Evolutionary conservation across 352 stramenopile genomes (phyloP).

Genomic region (Phytopythium aichiense): DNA sequence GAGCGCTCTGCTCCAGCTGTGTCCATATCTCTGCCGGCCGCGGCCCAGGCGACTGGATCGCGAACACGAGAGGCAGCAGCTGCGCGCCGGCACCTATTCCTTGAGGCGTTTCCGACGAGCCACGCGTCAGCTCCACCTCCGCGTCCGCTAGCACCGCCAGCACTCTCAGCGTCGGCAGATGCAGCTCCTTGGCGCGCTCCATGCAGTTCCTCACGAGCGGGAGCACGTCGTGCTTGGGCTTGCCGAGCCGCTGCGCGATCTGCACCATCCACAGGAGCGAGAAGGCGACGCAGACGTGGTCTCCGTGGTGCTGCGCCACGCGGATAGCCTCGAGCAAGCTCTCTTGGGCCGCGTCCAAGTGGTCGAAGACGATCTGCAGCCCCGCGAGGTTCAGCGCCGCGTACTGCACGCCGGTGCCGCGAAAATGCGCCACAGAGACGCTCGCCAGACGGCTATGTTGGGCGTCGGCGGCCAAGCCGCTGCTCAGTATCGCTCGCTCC

Average conservation of each 20-base stretch:
- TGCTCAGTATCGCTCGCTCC: neutral
- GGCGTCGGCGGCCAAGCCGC: neutral
- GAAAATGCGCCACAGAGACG: constrained; percentile 25
- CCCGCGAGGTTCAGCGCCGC: constrained; percentile 87
- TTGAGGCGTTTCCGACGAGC: neutral
- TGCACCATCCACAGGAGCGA: constrained; percentile 86
- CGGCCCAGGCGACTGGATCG: constrained; percentile 22
- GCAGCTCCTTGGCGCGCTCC: constrained; percentile 54
- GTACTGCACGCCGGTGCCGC: constrained; percentile 84
- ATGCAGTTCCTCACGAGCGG: constrained; percentile 48
- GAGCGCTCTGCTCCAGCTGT: constrained; percentile 20
- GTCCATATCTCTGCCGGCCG: constrained; percentile 44
- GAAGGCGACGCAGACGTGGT: constrained; percentile 91
- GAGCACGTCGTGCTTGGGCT: constrained; percentile 43
- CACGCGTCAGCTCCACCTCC: constrained; percentile 44
- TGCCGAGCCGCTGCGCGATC: constrained; percentile 58
- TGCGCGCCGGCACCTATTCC: constrained; percentile 1
- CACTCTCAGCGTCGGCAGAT: constrained; percentile 45
- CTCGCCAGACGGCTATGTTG: neutral
- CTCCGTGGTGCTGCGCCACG: constrained; percentile 90
- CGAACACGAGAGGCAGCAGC: constrained; percentile 30
- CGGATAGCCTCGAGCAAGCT: constrained; percentile 91
- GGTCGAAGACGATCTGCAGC: constrained; percentile 84
- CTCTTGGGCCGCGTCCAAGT: constrained; percentile 68
- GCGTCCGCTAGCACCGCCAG: constrained; percentile 41